A percentile compares a stretch with the other conserved stretches of the same genome.
Conservation (phyloP, 441 rosid genomes). For the Populus hybrid region DNA sequence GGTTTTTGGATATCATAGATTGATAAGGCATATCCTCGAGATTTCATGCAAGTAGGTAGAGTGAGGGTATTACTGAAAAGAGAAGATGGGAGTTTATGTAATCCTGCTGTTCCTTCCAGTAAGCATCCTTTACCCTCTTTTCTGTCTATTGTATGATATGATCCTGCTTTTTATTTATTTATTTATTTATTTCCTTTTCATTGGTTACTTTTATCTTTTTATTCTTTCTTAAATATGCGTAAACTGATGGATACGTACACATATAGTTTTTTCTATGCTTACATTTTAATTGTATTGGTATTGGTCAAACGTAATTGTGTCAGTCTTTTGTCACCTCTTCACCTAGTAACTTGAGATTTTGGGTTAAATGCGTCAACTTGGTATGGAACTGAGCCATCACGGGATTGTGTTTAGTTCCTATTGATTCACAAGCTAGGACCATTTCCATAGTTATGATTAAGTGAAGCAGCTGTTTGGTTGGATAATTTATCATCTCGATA, state of each 20-base stretch:
- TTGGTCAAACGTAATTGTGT: not conserved
- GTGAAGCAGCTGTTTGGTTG: not conserved
- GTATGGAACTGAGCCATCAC: not conserved
- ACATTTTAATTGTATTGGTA: no score
- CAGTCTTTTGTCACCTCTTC: no score
- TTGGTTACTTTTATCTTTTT: not conserved
- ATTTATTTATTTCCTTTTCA: not conserved
- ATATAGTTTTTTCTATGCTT: no score
- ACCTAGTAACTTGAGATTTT: no score
- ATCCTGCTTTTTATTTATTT: not conserved
- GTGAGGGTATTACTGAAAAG: constrained; percentile 77
- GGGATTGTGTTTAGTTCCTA: not conserved
- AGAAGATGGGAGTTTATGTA: constrained; percentile 79
- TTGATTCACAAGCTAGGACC: not conserved
- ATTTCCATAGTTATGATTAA: no score
- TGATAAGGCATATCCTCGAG: constrained; percentile 96
- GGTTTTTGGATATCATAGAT: constrained; percentile 34
- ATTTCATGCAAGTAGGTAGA: constrained; percentile 96
- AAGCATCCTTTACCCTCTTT: constrained; percentile 21
- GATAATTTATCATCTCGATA: not conserved
- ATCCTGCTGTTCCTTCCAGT: constrained; percentile 83
- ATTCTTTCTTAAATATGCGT: not conserved
- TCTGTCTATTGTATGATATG: not conserved
- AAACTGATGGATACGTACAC: not conserved
- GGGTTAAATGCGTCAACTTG: no score